Evolutionary conservation across 148 eudicot species (phyloP), one percentile per base, ranked within the genome.

Genomic region (Cornus kousa): DNA sequence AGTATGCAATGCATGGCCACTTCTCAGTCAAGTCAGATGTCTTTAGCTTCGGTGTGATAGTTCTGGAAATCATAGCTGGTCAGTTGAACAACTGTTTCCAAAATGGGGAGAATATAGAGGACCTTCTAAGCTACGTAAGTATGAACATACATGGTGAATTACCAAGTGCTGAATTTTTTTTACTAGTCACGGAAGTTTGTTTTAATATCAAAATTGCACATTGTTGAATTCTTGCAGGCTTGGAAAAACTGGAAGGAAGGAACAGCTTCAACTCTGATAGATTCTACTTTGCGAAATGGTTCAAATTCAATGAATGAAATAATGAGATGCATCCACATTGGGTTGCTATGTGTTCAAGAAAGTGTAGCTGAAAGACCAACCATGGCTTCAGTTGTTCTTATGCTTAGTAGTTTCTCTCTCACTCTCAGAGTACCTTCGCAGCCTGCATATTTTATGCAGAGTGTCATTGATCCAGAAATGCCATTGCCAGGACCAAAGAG

Each of bases 21-120:
- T 86, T 86, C 75, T 88, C 89, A 4, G 68, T 76, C 35, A 88
- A 88, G 70, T 82, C 91, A 0, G 91, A 86, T 37, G 89, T 88
- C 43, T 88, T 71, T n/a, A 84, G 90, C 73, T 88, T 74, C 13
- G 90, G 90, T 35, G 90, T 88, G 65, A 22, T 88, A 43, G 65
- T 86, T 73, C 75, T 88, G 22, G 90, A 88, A 62, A 88, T 86
- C 76, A 78, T 88, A 66, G 75, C 75, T 28, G 90, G 90, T 11
- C 62, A 67, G 39, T 78, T 78, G 71, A 88, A 83, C n/a, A 53
- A 10, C 70, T 14, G 37, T 67, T 83, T 72, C 67, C 48, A 71
- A 17, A 57, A 73, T 68, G 53, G 78, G 9, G 79, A 82, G 23
- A 71, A 70, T 11, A 76, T 66, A 17, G 86, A 85, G 24, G 67